Base-by-base conservation (phyloP, 192 early-diverging fungal species). In the Coemansia guatemalensis region DNA sequence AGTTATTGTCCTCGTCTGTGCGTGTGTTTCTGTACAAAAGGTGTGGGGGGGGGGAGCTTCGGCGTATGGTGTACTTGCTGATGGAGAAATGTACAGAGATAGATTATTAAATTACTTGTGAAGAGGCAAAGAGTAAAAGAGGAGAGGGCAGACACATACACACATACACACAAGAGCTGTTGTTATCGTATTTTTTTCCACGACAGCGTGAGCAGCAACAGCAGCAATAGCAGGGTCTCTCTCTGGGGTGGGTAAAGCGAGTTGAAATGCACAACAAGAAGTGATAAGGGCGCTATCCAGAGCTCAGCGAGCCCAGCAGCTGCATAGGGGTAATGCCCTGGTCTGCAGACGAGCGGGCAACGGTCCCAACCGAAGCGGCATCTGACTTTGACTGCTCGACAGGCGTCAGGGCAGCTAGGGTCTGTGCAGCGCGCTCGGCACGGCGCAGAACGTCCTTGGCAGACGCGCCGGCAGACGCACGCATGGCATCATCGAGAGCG, bases 351-450 rank as follows among this genome's bases (percentile, higher is more conserved):
- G 56, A 60, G 33, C 57, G 58, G 20, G 62, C 52, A 20, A 53
- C 41, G n/a, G 62, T 53, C 21, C 62, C 56, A 7, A 57, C 23
- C 1, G 52, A 27, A 5, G 55, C 57, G 11, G 57, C 30, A 8
- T 27, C 73, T 0, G 26, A 25, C 58, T 65, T 67, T 33, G 25
- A 11, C 48, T 22, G 22, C 3, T 60, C 58, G 24, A 22, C 8
- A 35, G 30, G 27, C 23, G 57, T 1, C 27, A 32, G 3, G 17
- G 71, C 58, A 6, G 71, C 59, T 54, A 80, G 77, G 17, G 72
- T 56, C 54, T 67, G 71, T 3, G 78, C 63, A 6, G 69, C 73
- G 20, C 47, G 32, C 54, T 81, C 78, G 22, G 66, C 73, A 60
- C 63, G 30, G 32, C 55, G 66, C 47, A 65, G 35, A 18, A 66